Evolutionary conservation across 2,329 filamentous ascomycete genomes (phyloP).

Genomic region (Talaromyces sp.): DNA sequence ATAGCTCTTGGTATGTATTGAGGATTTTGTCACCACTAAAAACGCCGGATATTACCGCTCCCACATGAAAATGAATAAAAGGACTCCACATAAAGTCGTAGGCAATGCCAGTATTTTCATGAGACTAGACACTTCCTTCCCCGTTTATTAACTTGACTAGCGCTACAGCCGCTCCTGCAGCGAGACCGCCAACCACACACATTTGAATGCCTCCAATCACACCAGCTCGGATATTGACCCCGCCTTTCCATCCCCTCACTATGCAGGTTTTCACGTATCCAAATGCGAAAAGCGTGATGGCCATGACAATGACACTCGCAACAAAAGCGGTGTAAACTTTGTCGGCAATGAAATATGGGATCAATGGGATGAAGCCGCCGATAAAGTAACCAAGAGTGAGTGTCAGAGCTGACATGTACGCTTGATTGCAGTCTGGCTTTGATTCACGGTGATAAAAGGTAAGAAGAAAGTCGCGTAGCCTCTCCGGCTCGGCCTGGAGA

Average conservation of each 20-base stretch:
- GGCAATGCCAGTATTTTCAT: constrained; percentile 4
- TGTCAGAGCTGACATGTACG: constrained; percentile 45
- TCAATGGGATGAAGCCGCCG: constrained; percentile 42
- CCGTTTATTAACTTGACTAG: constrained; percentile 58
- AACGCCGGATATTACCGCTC: neutral
- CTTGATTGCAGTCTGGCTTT: constrained; percentile 46
- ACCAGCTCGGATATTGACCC: constrained; percentile 51
- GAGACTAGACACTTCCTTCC: constrained; percentile 16
- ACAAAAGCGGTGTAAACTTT: constrained; percentile 42
- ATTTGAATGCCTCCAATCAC: constrained; percentile 63
- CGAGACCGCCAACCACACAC: constrained; percentile 61
- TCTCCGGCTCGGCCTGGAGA: constrained; percentile 37
- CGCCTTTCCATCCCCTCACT: constrained; percentile 44
- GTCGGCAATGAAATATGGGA: constrained; percentile 46
- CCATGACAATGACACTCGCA: constrained; percentile 44
- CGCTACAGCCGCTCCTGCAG: constrained; percentile 63
- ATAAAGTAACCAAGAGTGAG: constrained; percentile 34
- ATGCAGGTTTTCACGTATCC: constrained; percentile 48
- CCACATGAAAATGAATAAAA: neutral
- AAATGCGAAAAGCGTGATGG: constrained; percentile 43
- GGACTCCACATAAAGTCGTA: neutral
- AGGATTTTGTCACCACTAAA: neutral
- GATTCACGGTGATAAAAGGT: constrained; percentile 48
- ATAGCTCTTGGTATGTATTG: neutral
- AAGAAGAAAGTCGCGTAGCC: constrained; percentile 48